Base-by-base conservation (phyloP, 345 rosid species). In the Boechera retrofracta region DNA sequence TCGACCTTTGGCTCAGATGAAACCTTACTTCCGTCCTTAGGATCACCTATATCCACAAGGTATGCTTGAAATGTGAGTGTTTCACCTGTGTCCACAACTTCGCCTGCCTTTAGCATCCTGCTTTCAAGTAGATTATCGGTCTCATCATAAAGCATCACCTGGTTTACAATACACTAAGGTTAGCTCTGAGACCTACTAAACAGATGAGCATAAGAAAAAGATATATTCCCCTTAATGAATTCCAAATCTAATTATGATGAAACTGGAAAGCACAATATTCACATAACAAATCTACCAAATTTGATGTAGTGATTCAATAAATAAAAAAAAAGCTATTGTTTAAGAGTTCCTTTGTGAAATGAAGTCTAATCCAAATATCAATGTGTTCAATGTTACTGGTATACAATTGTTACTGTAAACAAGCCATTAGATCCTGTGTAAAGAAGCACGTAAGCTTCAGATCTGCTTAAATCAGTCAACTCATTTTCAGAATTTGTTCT, bases 61-160 rank as follows among this genome's bases (percentile, higher is more conserved):
- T 84, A 88, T 18, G 90, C 81, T 62, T 72, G 81, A 64, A 92
- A 90, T 10, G 89, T 70, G 83, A 92, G 77, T 2, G 89, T 68
- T 73, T 88, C 88, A 10, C 86, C 87, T 4, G 88, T 74, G 42
- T 75, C 54, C 45, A 92, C 88, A 48, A 75, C 77, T 79, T 92
- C 94, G 2, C 79, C 90, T 4, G 77, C 82, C 78, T 84, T 87
- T 76, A 91, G 63, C 56, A 91, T 83, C 82, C 84, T 92, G 77
- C 91, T 86, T 68, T 88, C 99, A 57, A 92, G 78, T 53, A 89
- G 79, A 83, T 85, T 89, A 41, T 88, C 87, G 18, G 85, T 81
- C 4, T 86, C 96, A 56, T 95, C 98, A 52, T 85, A 89, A 45
- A 92, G 84, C 88, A 76, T 84, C 51, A 86, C 80, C 98, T 92